Conservation (phyloP, 176 grass and related monocot species). For the Lolium multiflorum region DNA sequence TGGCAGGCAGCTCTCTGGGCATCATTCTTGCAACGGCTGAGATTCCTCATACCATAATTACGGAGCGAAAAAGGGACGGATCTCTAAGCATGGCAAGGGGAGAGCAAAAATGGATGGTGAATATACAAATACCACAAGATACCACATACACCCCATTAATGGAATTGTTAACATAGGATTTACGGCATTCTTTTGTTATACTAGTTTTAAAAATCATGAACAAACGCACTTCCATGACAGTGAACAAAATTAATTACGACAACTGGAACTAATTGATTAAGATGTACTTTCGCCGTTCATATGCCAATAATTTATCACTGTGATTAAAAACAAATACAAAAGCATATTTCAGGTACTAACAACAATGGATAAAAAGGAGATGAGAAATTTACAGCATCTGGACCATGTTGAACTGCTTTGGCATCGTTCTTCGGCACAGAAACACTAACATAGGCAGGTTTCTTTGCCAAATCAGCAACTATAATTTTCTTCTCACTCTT, state of each 20-base stretch:
- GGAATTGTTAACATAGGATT: slow-evolving; percentile 16
- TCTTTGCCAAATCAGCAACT: slow-evolving; percentile 51
- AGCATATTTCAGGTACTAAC: neutral
- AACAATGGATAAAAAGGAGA: neutral
- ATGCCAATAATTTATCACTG: neutral
- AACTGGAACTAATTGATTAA: neutral
- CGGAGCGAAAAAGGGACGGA: slow-evolving; percentile 71
- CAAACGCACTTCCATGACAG: slow-evolving; percentile 7
- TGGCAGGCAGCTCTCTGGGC: slow-evolving; percentile 64
- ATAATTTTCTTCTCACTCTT: slow-evolving; percentile 74
- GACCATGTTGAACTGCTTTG: slow-evolving; percentile 50
- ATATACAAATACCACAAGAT: slow-evolving; percentile 38
- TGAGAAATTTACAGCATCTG: slow-evolving; percentile 54
- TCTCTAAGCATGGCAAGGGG: slow-evolving; percentile 56
- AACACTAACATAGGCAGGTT: slow-evolving; percentile 86
- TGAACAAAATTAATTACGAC: neutral
- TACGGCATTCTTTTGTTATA: neutral
- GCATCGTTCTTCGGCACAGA: slow-evolving; percentile 58
- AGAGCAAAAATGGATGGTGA: slow-evolving; percentile 40
- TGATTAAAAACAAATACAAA: neutral
- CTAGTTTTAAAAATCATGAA: slow-evolving; percentile 20
- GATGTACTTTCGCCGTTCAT: neutral
- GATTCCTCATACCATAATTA: slow-evolving; percentile 73
- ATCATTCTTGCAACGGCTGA: slow-evolving; percentile 82
- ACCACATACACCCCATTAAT: neutral